These are phyloP conservation scores for Plasmodium adleri DNA, from an alignment of 169 alveolate species.

Conservation along the genomic window DNA sequence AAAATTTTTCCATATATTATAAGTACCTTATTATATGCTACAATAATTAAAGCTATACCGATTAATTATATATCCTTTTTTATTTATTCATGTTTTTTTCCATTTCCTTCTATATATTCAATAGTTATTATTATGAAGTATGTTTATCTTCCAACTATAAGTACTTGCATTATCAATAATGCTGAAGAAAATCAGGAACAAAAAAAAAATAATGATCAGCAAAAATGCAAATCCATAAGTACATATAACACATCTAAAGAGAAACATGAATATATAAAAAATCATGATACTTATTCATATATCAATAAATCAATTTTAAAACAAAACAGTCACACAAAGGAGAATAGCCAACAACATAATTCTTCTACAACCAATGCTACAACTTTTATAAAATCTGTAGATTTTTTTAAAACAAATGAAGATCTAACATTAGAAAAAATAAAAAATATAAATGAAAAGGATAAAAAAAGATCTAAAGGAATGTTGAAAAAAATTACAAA, in stretches of 20 bases:
- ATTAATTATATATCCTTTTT: constrained; percentile 29
- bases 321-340: too few species aligned
- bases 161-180: constrained; percentile 15
- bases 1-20: constrained; percentile 54
- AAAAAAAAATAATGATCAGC: not conserved
- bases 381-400: too few species aligned
- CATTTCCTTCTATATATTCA: constrained; percentile 63
- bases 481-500: too few species aligned
- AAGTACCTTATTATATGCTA: constrained; percentile 30
- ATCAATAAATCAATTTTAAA: too few species aligned
- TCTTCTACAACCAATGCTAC: too few species aligned
- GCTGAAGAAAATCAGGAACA: not conserved
- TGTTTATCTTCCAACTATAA: constrained; percentile 29
- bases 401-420: too few species aligned
- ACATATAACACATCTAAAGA: too few species aligned
- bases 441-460: not conserved
- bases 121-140: constrained; percentile 44
- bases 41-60: constrained; percentile 42
- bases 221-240: not conserved
- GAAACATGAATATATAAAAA: too few species aligned
- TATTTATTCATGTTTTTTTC: constrained; percentile 54
- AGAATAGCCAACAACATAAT: too few species aligned
- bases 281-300: too few species aligned
- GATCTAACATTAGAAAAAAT: not conserved
- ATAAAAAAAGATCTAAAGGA: not conserved